Evolutionary conservation across 2,329 filamentous ascomycete genomes (phyloP).

Genomic region (Truncatella angustata): DNA sequence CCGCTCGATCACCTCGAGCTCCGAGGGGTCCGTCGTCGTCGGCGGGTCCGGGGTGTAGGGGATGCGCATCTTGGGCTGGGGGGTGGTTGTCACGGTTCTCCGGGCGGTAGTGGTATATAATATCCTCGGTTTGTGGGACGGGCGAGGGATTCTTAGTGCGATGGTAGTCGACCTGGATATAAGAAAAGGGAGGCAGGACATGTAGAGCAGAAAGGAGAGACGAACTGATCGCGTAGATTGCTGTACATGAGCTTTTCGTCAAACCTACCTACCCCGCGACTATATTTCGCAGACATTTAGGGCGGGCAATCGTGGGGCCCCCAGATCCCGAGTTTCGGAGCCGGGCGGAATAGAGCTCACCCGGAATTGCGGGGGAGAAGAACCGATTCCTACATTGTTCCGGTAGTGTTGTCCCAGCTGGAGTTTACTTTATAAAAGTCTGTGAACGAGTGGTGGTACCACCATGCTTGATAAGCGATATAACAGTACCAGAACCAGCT

Average conservation of each 20-base stretch:
- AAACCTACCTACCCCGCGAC: no score
- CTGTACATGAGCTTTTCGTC: no score
- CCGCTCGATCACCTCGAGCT: constrained; percentile 59
- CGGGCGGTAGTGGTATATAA: not conserved
- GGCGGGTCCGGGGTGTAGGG: constrained; percentile 61
- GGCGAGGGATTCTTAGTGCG: no score
- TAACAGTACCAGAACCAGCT: no score
- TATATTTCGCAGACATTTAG: no score
- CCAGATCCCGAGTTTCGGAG: constrained; percentile 3
- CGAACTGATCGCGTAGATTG: not conserved
- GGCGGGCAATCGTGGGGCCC: constrained; percentile 4
- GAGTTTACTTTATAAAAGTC: not conserved
- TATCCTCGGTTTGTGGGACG: not conserved
- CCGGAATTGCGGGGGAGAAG: not conserved
- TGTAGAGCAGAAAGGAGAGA: not conserved
- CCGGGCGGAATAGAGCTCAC: constrained; percentile 5
- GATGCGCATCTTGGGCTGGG: constrained; percentile 56
- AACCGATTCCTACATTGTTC: not conserved
- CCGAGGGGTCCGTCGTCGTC: constrained; percentile 39
- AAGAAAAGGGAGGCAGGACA: no score
- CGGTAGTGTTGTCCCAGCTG: no score
- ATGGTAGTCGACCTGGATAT: no score
- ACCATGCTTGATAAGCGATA: no score
- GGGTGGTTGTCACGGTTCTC: constrained; percentile 11
- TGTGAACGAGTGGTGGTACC: no score